Percentiles rank a stretch among this genome's conserved stretches.
Evolutionary conservation across 2,329 filamentous ascomycete genomes (phyloP).

Genomic region (Chalaropsis ovoidea): DNA sequence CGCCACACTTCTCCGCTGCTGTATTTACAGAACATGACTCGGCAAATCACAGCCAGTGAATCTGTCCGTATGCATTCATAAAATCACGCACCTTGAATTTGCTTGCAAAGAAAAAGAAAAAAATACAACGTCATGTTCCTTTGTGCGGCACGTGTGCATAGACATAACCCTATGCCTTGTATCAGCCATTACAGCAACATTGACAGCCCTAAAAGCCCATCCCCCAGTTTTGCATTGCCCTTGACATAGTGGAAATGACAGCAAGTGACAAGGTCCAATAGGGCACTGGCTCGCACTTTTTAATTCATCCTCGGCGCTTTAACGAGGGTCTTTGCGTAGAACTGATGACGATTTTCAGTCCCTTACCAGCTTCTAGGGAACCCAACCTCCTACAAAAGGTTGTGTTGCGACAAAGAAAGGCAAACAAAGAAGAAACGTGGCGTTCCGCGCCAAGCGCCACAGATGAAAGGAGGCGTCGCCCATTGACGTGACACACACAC

Average conservation of each 20-base stretch:
- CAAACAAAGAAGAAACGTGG: neutral
- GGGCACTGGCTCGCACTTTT: too few species aligned
- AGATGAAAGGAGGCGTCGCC: neutral
- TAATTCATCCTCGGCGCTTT: too few species aligned
- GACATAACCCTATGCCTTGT: neutral
- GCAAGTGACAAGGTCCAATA: too few species aligned
- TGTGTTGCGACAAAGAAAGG: neutral
- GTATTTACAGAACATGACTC: neutral
- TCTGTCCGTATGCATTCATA: neutral
- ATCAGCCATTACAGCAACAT: neutral
- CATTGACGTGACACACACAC: too few species aligned
- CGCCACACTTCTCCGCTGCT: neutral
- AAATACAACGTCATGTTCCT: neutral
- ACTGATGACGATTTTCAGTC: neutral
- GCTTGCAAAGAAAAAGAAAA: neutral
- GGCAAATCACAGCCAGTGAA: neutral
- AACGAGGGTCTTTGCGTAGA: neutral
- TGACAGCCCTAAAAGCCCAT: neutral
- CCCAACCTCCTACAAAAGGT: neutral
- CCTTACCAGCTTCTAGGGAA: neutral
- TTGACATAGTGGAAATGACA: neutral
- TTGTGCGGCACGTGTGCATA: constrained; percentile 2
- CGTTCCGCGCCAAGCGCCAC: neutral
- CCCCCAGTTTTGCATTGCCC: neutral
- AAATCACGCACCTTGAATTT: neutral